Percentiles rank a stretch among this genome's conserved stretches.
These are phyloP conservation scores for Colletotrichum scovillei DNA, from an alignment of 2,329 filamentous ascomycete genomes.

Conservation along the genomic window DNA sequence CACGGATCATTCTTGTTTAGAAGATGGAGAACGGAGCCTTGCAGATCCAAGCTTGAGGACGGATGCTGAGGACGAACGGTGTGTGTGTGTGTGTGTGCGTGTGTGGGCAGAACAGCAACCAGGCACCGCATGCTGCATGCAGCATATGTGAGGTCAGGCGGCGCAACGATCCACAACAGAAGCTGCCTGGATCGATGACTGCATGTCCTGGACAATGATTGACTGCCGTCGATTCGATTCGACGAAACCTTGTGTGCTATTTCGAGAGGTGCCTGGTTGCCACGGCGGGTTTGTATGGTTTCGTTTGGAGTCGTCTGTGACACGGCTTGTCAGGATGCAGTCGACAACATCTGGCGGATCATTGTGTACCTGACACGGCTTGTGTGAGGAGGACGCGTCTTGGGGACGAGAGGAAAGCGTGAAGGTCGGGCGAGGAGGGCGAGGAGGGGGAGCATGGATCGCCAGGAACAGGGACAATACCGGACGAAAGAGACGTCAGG, in stretches of 20 bases:
- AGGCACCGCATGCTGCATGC: not conserved
- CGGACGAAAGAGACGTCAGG: not conserved
- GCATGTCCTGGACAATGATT: conserved; percentile 8
- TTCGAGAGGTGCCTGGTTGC: not conserved
- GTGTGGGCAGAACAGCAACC: not conserved
- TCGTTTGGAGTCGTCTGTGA: conserved; percentile 19
- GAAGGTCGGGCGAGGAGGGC: not conserved
- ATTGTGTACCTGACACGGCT: conserved; percentile 26
- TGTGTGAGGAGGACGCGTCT: conserved; percentile 5
- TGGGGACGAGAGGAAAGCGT: not conserved
- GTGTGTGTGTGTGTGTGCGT: not conserved
- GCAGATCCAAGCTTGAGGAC: conserved; percentile 20
- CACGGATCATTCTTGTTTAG: conserved; percentile 11
- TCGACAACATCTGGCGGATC: conserved; percentile 12
- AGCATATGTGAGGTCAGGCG: conserved; percentile 9
- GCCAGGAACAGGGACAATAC: conserved; percentile 23
- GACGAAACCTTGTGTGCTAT: not conserved
- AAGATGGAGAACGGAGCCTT: not conserved
- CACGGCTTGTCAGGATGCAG: conserved; percentile 8
- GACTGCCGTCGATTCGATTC: conserved; percentile 1
- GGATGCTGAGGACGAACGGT: not conserved
- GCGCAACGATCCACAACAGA: conserved; percentile 21
- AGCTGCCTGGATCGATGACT: not conserved
- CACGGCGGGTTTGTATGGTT: not conserved
- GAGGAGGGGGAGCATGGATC: conserved; percentile 20